Conservation (phyloP, 441 rosid genomes). For the Eruca vesicaria region DNA sequence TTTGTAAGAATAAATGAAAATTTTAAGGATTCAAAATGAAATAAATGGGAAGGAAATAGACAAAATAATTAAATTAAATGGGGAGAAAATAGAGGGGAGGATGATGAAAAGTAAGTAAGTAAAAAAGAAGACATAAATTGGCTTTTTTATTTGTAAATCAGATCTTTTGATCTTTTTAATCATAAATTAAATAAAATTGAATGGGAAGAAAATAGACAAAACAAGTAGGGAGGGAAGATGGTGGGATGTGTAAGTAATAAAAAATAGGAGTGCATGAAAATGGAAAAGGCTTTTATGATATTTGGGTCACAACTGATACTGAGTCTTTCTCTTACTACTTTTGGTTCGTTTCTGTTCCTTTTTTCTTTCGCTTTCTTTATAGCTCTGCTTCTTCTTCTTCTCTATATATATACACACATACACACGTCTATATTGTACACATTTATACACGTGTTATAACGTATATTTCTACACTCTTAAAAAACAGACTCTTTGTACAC, state of each 20-base stretch:
- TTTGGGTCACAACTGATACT: background rate
- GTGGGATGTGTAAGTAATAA: background rate
- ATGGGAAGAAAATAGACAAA: background rate
- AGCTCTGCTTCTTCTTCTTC: slow-evolving; percentile 1
- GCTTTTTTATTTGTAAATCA: background rate
- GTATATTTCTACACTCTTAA: slow-evolving; percentile 9
- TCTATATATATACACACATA: background rate
- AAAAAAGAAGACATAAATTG: background rate
- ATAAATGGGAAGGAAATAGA: background rate
- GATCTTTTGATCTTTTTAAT: background rate
- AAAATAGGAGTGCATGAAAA: slow-evolving; percentile 28
- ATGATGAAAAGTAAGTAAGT: background rate
- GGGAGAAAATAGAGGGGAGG: background rate
- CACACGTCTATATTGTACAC: background rate
- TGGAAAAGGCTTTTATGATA: slow-evolving; percentile 30
- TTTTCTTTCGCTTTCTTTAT: slow-evolving; percentile 23
- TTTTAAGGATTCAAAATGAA: background rate
- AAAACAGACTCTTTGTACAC: background rate
- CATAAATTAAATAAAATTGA: too few relatives aligned
- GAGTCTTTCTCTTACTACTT: slow-evolving; percentile 22
- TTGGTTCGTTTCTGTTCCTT: slow-evolving; percentile 34
- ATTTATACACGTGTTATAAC: slow-evolving; percentile 4
- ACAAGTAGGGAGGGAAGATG: background rate
- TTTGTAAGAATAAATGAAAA: background rate
- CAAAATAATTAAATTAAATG: background rate